Base-by-base conservation (phyloP, 148 eudicot species). In the Cornus kousa region DNA sequence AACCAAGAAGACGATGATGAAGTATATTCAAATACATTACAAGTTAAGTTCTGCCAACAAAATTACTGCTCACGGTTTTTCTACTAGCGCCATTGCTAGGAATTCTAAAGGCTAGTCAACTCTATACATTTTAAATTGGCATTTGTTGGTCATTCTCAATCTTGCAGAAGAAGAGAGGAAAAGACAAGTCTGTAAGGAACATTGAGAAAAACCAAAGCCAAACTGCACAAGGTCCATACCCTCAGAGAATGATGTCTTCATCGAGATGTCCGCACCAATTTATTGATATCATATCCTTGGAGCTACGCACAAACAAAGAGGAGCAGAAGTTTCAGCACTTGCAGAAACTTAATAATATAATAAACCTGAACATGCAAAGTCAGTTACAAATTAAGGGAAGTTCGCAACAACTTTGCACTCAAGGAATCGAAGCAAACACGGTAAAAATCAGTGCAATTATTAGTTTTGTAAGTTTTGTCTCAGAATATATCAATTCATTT, bases 221-320 rank as follows among this genome's bases (percentile, higher is more conserved):
- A 67, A 62, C 37, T 74, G 68, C 3, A 73, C 67, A 55, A 4
- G 19, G 65, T 32, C 22, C 75, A 75, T 19, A 59, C 28, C 40
- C 16, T 28, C 50, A 4, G 3, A 46, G 20, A 23, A 46, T 31
- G 68, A 73, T 33, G 22, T 35, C 78, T 78, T 80, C 84, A 77
- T 80, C 82, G 82, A 73, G 88, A 77, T 57, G 86, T 86, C 82
- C 87, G 93, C 80, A 95, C 78, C 77, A 95, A 59, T 82, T 95
- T 94, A 84, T 79, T 93, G 92, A 95, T 90, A 84, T 93, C 96
- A 74, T 93, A 91, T 73, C 98, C 98, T 85, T 95, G 97, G 79
- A 93, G 86, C 98, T 95, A 77, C 88, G 82, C 39, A 81, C 37
- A 64, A 69, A 82, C 33, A 65, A 24, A n/a, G 55, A 71, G 14